These are phyloP conservation scores for Tolypocladium ovalisporum DNA, from an alignment of 2,329 filamentous ascomycete genomes.

Conservation along the genomic window DNA sequence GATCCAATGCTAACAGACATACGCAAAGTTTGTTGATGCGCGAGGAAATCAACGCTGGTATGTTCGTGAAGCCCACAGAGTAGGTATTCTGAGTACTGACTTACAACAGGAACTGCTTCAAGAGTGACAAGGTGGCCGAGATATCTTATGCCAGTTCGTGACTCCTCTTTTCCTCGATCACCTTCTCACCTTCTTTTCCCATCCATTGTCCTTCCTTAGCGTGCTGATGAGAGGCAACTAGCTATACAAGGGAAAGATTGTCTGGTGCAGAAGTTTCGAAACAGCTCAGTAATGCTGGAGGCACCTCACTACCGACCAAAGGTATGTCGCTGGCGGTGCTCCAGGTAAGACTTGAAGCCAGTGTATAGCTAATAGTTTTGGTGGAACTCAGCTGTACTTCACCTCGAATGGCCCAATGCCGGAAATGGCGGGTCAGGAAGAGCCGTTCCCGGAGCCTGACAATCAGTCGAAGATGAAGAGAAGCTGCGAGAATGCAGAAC, in stretches of 20 bases:
- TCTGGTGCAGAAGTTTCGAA: constrained; percentile 88
- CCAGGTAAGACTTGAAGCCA: not conserved
- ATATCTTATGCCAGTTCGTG: constrained; percentile 84
- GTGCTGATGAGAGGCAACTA: constrained; percentile 24
- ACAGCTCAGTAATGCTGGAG: constrained; percentile 93
- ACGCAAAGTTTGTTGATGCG: constrained; percentile 50
- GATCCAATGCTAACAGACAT: constrained; percentile 7
- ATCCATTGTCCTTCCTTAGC: not conserved
- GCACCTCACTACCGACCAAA: constrained; percentile 73
- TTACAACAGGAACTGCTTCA: constrained; percentile 59
- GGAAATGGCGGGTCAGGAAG: constrained; percentile 56
- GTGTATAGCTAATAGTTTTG: not conserved
- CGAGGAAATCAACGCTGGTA: constrained; percentile 63
- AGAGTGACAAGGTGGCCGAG: constrained; percentile 75
- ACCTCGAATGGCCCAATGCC: constrained; percentile 36
- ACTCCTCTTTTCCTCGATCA: constrained; percentile 3
- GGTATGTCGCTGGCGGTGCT: constrained; percentile 30
- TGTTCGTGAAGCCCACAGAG: constrained; percentile 4
- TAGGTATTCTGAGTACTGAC: not conserved
- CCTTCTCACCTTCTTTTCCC: not conserved
- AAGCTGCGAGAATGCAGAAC: constrained; percentile 76
- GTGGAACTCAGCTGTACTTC: constrained; percentile 34
- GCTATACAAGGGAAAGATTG: constrained; percentile 89
- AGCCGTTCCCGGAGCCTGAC: constrained; percentile 66
- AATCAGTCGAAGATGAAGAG: constrained; percentile 82